Percentiles rank a stretch among this genome's conserved stretches.
Conservation (phyloP, 495 filamentous ascomycete species). For the Cercophora sp. region DNA sequence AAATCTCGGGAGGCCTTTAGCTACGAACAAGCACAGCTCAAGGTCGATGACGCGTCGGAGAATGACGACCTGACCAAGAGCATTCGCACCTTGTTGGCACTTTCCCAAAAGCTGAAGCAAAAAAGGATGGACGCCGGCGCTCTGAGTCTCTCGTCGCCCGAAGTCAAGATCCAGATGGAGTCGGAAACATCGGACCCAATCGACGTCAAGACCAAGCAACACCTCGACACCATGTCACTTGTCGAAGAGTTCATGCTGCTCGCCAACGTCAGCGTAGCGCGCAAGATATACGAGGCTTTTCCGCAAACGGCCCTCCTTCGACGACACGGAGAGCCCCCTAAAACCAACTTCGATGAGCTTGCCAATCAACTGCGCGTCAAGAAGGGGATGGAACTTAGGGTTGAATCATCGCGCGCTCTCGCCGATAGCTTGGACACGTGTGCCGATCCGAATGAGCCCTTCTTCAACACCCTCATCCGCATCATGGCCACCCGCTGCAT, state of each 20-base stretch:
- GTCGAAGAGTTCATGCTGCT: constrained; percentile 99
- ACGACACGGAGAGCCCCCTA: constrained; percentile 85
- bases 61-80: constrained; percentile 84
- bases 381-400: constrained; percentile 68
- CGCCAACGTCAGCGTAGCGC: constrained; percentile 90
- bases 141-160: constrained; percentile 88
- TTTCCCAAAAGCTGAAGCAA: constrained; percentile 91
- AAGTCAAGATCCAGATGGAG: constrained; percentile 90
- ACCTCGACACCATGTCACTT: constrained; percentile 93
- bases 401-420: constrained; percentile 82
- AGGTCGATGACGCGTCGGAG: constrained; percentile 83
- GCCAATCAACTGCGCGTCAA: constrained; percentile 83
- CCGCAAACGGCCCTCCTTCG: constrained; percentile 93
- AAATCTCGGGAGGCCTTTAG: constrained; percentile 96
- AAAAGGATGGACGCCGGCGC: constrained; percentile 96
- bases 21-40: constrained; percentile 90
- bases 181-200: constrained; percentile 93
- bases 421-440: constrained; percentile 87
- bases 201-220: constrained; percentile 90
- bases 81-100: constrained; percentile 80
- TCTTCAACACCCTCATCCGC: constrained; percentile 96
- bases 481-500: constrained; percentile 98
- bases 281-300: constrained; percentile 82
- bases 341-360: constrained; percentile 93
- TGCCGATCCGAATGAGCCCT: constrained; percentile 76